These are phyloP conservation scores for Candida cerambycidarum DNA, from an alignment of 805 yeast genomes.

Conservation along the genomic window DNA sequence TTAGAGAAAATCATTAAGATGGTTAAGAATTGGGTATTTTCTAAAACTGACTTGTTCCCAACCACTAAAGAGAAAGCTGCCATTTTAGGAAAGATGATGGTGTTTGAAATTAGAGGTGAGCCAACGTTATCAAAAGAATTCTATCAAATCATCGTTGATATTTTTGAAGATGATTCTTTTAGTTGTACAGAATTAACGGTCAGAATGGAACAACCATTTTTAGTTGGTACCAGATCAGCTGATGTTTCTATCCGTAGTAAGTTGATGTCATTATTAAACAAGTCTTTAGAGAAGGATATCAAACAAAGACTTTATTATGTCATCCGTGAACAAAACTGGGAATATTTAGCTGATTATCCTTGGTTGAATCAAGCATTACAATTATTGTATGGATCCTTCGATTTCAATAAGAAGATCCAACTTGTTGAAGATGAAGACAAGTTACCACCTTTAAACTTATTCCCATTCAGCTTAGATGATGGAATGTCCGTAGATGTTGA, in stretches of 20 bases:
- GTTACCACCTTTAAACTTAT: conserved; percentile 52
- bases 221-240: conserved; percentile 86
- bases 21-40: conserved; percentile 88
- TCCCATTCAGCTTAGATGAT: conserved; percentile 28
- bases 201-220: conserved; percentile 93
- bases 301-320: conserved; percentile 81
- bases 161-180: conserved; percentile 77
- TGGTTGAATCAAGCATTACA: conserved; percentile 96
- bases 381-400: conserved; percentile 76
- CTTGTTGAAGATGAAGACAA: conserved; percentile 50
- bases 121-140: conserved; percentile 72
- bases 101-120: conserved; percentile 86
- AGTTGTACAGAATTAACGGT: conserved; percentile 87
- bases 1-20: conserved; percentile 72
- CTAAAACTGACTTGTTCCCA: conserved; percentile 81
- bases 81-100: conserved; percentile 87
- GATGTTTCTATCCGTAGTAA: conserved; percentile 73
- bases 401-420: conserved; percentile 45
- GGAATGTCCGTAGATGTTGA: conserved; percentile 29
- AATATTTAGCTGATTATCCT: conserved; percentile 83
- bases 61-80: conserved; percentile 96
- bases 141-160: conserved; percentile 81
- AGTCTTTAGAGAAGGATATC: conserved; percentile 74
- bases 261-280: conserved; percentile 75
- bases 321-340: conserved; percentile 97